phyloP scores from a whole-genome alignment of 2,329 filamentous ascomycete genomes.

The Cordyceps fumosorosea region DNA sequence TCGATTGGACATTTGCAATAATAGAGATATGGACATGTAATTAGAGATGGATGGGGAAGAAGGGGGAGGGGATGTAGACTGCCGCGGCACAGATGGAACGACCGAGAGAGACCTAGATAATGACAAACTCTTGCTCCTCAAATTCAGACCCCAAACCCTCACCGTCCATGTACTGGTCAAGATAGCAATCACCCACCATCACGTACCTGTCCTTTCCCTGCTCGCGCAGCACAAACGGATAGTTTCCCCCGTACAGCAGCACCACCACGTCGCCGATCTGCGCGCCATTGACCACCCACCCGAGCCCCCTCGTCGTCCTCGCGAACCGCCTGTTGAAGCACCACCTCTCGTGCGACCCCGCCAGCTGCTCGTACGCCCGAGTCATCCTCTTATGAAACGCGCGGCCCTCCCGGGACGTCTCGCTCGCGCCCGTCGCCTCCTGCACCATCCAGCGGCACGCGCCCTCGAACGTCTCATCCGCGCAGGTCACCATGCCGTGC shows the following conservation, averaged over 20 bases:
- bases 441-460: not conserved
- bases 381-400: not conserved
- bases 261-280: not conserved
- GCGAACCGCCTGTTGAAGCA: not conserved
- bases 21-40: too few relatives aligned
- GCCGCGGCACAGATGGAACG: too few relatives aligned
- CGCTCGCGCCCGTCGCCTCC: not conserved
- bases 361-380: not conserved
- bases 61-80: not conserved
- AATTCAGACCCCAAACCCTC: not conserved
- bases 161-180: not conserved
- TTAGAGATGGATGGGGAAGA: not conserved
- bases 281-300: not conserved
- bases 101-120: not conserved
- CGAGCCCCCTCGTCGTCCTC: not conserved
- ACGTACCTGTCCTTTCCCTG: not conserved
- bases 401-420: not conserved
- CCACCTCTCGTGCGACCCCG: not conserved
- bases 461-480: not conserved
- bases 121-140: not conserved
- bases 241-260: not conserved
- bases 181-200: not conserved
- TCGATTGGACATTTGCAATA: too few relatives aligned
- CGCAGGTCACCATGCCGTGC: not conserved
- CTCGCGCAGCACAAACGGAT: not conserved